Evolutionary conservation across 352 stramenopile genomes (phyloP).

Genomic region (Globisporangium camurandrum): DNA sequence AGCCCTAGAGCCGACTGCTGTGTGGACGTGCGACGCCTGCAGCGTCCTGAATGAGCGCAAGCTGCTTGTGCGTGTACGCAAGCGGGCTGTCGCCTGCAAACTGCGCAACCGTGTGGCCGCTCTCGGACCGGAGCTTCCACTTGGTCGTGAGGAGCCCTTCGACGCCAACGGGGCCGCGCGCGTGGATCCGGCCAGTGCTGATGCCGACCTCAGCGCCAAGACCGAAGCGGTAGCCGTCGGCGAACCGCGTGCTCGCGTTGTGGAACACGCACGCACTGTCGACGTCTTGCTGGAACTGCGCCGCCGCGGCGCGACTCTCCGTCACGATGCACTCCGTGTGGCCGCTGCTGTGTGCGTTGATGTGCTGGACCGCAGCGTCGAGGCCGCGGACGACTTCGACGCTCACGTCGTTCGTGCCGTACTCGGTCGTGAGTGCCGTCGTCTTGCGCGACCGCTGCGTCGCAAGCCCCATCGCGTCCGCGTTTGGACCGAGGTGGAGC

Average conservation of each 20-base stretch:
- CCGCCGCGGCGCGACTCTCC: slow-evolving; percentile 74
- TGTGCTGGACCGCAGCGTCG: slow-evolving; percentile 91
- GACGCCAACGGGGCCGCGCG: slow-evolving; percentile 93
- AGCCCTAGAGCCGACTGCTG: slow-evolving; percentile 63
- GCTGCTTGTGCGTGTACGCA: slow-evolving; percentile 74
- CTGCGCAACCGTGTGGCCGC: slow-evolving; percentile 75
- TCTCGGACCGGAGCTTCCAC: slow-evolving; percentile 90
- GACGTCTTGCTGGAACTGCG: slow-evolving; percentile 74
- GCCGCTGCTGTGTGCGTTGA: slow-evolving; percentile 93
- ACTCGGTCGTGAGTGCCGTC: slow-evolving; percentile 89
- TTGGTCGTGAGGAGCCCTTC: slow-evolving; percentile 97
- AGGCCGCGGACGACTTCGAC: slow-evolving; percentile 90
- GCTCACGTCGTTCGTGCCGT: slow-evolving; percentile 90
- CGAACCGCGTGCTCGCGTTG: slow-evolving; percentile 94
- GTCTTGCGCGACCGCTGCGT: slow-evolving; percentile 69
- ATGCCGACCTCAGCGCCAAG: slow-evolving; percentile 98
- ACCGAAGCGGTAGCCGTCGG: slow-evolving; percentile 96
- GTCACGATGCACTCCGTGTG: slow-evolving; percentile 98
- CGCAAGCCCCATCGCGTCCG: slow-evolving; percentile 59
- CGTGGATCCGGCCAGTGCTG: slow-evolving; percentile 95
- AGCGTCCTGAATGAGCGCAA: slow-evolving; percentile 62
- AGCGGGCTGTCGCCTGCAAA: slow-evolving; percentile 42
- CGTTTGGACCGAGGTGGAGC: slow-evolving; percentile 87
- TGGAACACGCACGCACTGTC: slow-evolving; percentile 98
- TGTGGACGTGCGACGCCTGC: slow-evolving; percentile 44